Percentiles rank a stretch among this genome's conserved stretches.
These are phyloP conservation scores for Pleurotus tuoliensis DNA, from an alignment of 768 basidiomycete genomes.

Conservation along the genomic window DNA sequence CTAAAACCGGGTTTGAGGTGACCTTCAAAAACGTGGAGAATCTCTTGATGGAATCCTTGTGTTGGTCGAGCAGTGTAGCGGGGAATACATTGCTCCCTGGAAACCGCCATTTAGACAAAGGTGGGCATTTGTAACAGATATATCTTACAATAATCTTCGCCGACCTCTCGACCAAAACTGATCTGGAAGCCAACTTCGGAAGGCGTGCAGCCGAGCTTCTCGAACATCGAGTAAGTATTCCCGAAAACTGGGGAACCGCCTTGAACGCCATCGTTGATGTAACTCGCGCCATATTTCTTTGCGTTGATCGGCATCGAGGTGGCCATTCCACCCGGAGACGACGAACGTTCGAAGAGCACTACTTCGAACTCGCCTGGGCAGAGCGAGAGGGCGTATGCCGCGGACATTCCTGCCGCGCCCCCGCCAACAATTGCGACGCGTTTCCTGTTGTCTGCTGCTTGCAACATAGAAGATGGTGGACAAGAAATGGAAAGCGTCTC, in stretches of 20 bases:
- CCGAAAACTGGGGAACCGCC: conserved; percentile 27
- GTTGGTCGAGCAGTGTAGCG: background rate
- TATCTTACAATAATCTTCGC: conserved; percentile 20
- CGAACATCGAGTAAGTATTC: conserved; percentile 27
- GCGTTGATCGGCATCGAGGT: conserved; percentile 23
- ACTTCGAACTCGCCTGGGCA: conserved; percentile 25
- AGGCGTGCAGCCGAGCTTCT: conserved; percentile 24
- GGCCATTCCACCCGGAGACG: conserved; percentile 25
- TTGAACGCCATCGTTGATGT: conserved; percentile 30
- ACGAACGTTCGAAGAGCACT: conserved; percentile 24
- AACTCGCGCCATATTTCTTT: conserved; percentile 23
- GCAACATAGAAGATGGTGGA: background rate
- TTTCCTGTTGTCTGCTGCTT: conserved; percentile 7
- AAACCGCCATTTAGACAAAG: background rate
- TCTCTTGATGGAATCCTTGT: conserved; percentile 23
- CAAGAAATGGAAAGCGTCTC: background rate
- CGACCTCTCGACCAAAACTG: conserved; percentile 25
- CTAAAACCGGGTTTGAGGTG: conserved; percentile 19
- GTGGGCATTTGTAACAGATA: background rate
- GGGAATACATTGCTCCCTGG: conserved; percentile 25
- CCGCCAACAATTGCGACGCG: conserved; percentile 27
- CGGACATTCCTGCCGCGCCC: conserved; percentile 27
- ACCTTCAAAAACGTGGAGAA: conserved; percentile 26
- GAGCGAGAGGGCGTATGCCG: conserved; percentile 27
- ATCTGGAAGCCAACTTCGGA: conserved; percentile 28